Evolutionary conservation across 2,329 filamentous ascomycete species (phyloP).

Genomic region (Claviceps cyperi): DNA sequence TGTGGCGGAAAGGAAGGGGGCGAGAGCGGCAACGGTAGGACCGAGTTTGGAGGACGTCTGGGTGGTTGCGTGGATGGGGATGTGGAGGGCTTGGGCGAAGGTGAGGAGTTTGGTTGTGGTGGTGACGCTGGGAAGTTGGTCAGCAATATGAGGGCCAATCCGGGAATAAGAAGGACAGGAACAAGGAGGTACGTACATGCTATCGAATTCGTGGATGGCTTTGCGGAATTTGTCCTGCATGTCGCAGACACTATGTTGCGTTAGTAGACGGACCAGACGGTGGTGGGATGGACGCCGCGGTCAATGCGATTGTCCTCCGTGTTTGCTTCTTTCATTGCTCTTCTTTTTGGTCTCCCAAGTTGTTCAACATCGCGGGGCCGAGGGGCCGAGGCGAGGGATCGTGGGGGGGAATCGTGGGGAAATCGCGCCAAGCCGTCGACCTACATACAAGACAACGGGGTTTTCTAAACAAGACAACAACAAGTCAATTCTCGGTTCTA

Average conservation of each 20-base stretch:
- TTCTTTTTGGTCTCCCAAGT: too few relatives aligned
- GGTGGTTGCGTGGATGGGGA: constrained; percentile 77
- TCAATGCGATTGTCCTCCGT: too few relatives aligned
- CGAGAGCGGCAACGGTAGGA: constrained; percentile 60
- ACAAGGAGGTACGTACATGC: constrained; percentile 45
- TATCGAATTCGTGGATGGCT: constrained; percentile 73
- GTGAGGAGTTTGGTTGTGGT: constrained; percentile 56
- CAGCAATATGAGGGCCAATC: not conserved
- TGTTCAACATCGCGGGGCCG: too few relatives aligned
- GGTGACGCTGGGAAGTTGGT: constrained; percentile 35
- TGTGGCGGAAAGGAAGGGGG: constrained; percentile 34
- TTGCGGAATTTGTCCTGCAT: constrained; percentile 84
- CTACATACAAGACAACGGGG: constrained; percentile 35
- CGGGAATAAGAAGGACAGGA: not conserved
- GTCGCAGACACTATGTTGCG: constrained; percentile 63
- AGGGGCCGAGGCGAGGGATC: not conserved
- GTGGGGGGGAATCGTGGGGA: too few relatives aligned
- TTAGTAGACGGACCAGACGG: not conserved
- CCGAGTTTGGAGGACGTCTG: constrained; percentile 71
- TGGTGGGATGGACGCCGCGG: not conserved
- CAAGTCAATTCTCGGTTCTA: not conserved
- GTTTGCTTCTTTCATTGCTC: too few relatives aligned
- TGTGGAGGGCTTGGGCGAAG: constrained; percentile 48
- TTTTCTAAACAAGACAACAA: constrained; percentile 21
- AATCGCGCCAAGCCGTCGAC: not conserved